Conservation (phyloP, 257 asterid genomes). For the Solanum bulbocastanum region DNA sequence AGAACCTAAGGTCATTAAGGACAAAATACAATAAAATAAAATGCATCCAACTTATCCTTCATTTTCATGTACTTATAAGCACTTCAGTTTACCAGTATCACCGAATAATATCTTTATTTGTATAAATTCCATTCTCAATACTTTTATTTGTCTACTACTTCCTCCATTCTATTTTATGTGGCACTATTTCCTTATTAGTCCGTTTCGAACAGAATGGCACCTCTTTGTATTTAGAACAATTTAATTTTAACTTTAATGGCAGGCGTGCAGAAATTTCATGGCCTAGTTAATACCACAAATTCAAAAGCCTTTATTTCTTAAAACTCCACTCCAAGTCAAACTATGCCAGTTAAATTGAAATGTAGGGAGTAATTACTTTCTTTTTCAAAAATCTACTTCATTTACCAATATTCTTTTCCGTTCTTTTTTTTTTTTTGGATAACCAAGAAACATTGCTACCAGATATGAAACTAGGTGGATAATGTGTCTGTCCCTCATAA, state of each 20-base stretch:
- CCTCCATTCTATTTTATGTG: background rate
- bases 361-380: background rate
- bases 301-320: background rate
- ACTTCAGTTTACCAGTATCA: background rate
- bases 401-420: background rate
- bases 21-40: slow-evolving; percentile 2
- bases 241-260: background rate
- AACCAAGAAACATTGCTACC: background rate
- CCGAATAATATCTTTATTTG: background rate
- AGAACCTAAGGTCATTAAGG: background rate
- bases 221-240: background rate
- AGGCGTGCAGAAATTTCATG: background rate
- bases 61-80: background rate
- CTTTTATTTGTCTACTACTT: background rate
- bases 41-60: background rate
- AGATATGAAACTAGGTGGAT: background rate
- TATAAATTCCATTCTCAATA: background rate
- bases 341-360: background rate
- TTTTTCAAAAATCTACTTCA: background rate
- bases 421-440: background rate
- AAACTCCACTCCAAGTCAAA: background rate
- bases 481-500: background rate
- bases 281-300: background rate
- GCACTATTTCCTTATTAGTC: background rate
- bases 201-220: background rate